Percentiles rank a stretch among this genome's conserved stretches.
Evolutionary conservation across 2,329 filamentous ascomycete species (phyloP).

Genomic region (Talaromyces rugulosus): DNA sequence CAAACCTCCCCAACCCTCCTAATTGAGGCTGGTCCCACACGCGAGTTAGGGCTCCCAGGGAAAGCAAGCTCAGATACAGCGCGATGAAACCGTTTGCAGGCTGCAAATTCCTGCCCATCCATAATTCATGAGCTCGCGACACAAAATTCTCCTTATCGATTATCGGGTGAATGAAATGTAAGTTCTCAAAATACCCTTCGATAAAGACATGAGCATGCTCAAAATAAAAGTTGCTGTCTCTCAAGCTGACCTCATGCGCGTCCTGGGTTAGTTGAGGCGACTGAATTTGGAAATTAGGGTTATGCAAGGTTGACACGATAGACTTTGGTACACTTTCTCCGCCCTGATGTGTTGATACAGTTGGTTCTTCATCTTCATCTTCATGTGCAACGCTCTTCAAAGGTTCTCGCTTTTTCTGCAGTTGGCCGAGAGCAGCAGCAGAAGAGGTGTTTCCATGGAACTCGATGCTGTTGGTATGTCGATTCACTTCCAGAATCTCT

Average conservation of each 20-base stretch:
- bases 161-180: constrained; percentile 47
- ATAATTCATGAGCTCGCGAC: constrained; percentile 40
- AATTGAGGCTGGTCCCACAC: constrained; percentile 42
- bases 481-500: constrained; percentile 43
- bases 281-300: constrained; percentile 40
- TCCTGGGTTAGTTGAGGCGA: constrained; percentile 9
- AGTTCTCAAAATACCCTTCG: constrained; percentile 46
- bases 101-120: constrained; percentile 31
- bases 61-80: constrained; percentile 45
- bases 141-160: constrained; percentile 46
- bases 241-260: constrained; percentile 19
- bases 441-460: constrained; percentile 48
- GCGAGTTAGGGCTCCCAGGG: constrained; percentile 44
- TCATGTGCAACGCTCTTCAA: constrained; percentile 12
- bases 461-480: constrained; percentile 44
- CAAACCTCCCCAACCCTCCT: constrained; percentile 41
- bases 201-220: constrained; percentile 44
- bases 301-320: constrained; percentile 44
- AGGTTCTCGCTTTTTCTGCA: constrained; percentile 30
- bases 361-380: neutral
- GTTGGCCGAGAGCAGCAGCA: constrained; percentile 41
- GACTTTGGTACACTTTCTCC: constrained; percentile 27
- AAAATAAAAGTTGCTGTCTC: constrained; percentile 33
- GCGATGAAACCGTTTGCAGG: constrained; percentile 42
- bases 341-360: neutral